Evolutionary conservation across 2,329 filamentous ascomycete species (phyloP), one percentile per base, ranked within the genome.

Genomic region (Fusarium pseudonygamai): DNA sequence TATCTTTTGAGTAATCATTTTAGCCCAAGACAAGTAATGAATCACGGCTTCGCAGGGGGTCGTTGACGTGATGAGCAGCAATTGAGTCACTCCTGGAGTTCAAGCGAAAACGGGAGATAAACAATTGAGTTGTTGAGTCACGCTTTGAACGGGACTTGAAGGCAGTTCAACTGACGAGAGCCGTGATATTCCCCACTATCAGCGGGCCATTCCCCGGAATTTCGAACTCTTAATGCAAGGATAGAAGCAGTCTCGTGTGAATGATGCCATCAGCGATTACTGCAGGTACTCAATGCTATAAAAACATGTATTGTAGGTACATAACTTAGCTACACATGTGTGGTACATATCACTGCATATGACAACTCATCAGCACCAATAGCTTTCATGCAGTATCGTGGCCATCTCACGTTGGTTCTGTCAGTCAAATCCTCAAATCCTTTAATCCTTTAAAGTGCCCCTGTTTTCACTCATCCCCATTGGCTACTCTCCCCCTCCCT

Each of bases 171-270:
- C 20, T 34, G 28, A 69, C 24, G 37, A 72, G 46, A 71, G 70
- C 71, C 64, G 70, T 37, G 43, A 46, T 34, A 30, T 55, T 50
- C 70, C 72, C 73, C 71, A 76, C 71, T 67, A 36, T 30, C 63
- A 49, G 64, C 72, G 71, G 72, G 66, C 64, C 75, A 74, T 74
- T 74, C 64, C 70, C 75, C 75, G 59, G 75, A 75, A 74, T 71
- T 64, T 65, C 46, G 40, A 32, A 43, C 13, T 53, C 52, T 50
- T 39, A 18, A 52, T 65, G 69, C 72, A 71, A 63, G 70, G 70
- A 45, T 69, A 37, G 24, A 40, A 40, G 34, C 46, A 67, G 61
- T 30, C 36, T 71, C 50, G 26, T 46, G 26, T 46, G 6, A 22
- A 71, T 57, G 56, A 40, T 71, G 47, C 60, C 37, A 67, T 59